phyloP scores from a whole-genome alignment of 2,329 filamentous ascomycete genomes.

The Diaporthe eres region DNA sequence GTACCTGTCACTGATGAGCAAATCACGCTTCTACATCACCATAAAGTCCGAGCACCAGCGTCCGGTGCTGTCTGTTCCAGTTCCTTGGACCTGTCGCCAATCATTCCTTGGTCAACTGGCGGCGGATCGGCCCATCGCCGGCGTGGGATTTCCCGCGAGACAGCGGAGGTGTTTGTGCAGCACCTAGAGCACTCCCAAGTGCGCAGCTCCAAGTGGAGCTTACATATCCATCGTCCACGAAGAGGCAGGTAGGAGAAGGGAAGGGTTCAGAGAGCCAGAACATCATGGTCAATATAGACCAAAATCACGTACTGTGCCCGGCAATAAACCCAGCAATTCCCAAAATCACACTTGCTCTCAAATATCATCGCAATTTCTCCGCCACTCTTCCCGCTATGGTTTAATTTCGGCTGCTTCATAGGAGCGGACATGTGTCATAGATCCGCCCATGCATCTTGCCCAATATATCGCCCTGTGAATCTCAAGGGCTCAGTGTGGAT shows the following conservation, averaged over 20 bases:
- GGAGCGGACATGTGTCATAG: too few relatives aligned
- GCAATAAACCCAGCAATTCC: not conserved
- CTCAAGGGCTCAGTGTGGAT: too few relatives aligned
- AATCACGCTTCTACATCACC: not conserved
- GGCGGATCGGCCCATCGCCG: too few relatives aligned
- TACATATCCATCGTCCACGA: not conserved
- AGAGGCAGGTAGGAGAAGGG: not conserved
- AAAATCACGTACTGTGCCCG: not conserved
- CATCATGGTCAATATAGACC: not conserved
- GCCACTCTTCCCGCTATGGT: too few relatives aligned
- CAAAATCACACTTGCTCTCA: not conserved
- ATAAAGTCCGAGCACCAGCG: not conserved
- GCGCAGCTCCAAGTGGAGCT: not conserved
- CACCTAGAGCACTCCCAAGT: not conserved
- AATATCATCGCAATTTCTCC: not conserved
- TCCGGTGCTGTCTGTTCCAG: too few relatives aligned
- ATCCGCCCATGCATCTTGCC: too few relatives aligned
- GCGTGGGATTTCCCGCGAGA: not conserved
- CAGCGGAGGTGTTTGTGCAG: not conserved
- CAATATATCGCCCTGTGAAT: too few relatives aligned
- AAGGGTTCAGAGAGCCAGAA: too few relatives aligned
- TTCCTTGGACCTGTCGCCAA: not conserved
- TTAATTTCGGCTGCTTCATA: too few relatives aligned
- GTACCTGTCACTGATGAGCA: not conserved
- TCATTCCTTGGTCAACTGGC: not conserved